Base-by-base conservation (phyloP, 352 stramenopile genomes). In the Pseudoperonospora humuli region DNA sequence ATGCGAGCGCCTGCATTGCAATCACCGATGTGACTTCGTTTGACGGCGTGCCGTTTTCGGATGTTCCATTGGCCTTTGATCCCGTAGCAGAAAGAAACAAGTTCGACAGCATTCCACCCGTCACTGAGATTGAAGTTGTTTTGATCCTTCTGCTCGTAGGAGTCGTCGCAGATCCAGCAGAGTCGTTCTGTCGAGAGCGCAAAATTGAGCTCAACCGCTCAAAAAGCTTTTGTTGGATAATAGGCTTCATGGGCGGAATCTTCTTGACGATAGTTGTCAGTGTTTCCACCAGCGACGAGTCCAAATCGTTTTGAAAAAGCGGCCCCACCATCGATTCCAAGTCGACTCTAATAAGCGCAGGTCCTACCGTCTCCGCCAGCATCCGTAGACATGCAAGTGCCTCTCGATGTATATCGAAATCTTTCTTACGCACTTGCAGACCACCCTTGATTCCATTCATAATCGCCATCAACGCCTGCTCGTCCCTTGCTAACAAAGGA, bases 361-460 rank as follows among this genome's bases (percentile, higher is more conserved):
- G 68, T 0, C 77, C 77, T 5, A 90, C 77, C 0, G 79, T 76
- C 14, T 91, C 76, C 1, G 79, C 77, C 8, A 93, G 61, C 76
- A 93, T 90, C 0, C 82, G 70, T 25, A 93, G 42, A 54, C 82
- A 93, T 35, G 67, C 76, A 8, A 93, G 65, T 15, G 82, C 82
- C 32, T 93, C 82, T 28, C 81, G 78, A 64, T 93, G 79, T 10
- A 77, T 90, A 36, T 93, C 82, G 27, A 70, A 77, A 42, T 89
- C 82, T 34, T 83, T 84, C 62, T 86, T 93, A 35, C 75, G 67
- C 39, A 88, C 75, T 45, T 93, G 75, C 14, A 93, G 56, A 19
- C 79, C 82, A 15, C 82, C 70, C 55, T 91, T 91, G 53, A 93
- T 90, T 31, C 79, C 80, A 37, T 77, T 89, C 73, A 90, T 88